These are phyloP conservation scores for Ogataea trehalophila DNA, from an alignment of 805 yeast species.

Conservation along the genomic window DNA sequence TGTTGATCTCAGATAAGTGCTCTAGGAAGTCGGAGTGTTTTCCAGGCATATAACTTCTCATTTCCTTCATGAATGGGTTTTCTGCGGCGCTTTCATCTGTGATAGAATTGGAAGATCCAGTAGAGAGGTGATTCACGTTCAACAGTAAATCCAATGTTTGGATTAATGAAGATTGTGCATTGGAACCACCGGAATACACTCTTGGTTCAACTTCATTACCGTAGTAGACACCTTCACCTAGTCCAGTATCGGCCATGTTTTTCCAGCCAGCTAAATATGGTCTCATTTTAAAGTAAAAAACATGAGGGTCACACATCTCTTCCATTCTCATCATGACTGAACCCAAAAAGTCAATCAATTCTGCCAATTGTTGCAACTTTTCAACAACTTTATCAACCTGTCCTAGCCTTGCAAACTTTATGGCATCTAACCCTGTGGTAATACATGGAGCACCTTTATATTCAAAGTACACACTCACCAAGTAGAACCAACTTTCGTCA, in stretches of 20 bases:
- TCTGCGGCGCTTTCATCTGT: constrained; percentile 14
- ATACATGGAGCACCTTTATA: constrained; percentile 72
- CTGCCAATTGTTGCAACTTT: constrained; percentile 63
- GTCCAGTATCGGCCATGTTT: constrained; percentile 83
- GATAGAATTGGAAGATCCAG: constrained; percentile 44
- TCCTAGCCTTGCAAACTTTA: constrained; percentile 47
- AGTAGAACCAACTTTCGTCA: constrained; percentile 92
- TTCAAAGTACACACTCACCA: constrained; percentile 85
- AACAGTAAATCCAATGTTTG: constrained; percentile 80
- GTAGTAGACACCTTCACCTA: constrained; percentile 70
- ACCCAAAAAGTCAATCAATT: constrained; percentile 68
- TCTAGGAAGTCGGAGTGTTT: constrained; percentile 71
- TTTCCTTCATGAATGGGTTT: constrained; percentile 64
- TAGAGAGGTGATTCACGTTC: constrained; percentile 71
- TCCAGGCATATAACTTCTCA: constrained; percentile 89
- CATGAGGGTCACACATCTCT: constrained; percentile 92
- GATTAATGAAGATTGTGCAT: constrained; percentile 87
- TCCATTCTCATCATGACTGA: constrained; percentile 75
- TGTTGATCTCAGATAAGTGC: constrained; percentile 52
- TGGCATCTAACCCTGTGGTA: constrained; percentile 61
- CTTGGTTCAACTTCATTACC: constrained; percentile 58
- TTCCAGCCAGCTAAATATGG: constrained; percentile 95
- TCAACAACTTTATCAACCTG: constrained; percentile 37
- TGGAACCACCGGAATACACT: constrained; percentile 81
- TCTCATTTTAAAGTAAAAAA: constrained; percentile 78